These are phyloP conservation scores for Cytospora piceicola DNA, from an alignment of 2,329 filamentous ascomycete species.

Conservation along the genomic window DNA sequence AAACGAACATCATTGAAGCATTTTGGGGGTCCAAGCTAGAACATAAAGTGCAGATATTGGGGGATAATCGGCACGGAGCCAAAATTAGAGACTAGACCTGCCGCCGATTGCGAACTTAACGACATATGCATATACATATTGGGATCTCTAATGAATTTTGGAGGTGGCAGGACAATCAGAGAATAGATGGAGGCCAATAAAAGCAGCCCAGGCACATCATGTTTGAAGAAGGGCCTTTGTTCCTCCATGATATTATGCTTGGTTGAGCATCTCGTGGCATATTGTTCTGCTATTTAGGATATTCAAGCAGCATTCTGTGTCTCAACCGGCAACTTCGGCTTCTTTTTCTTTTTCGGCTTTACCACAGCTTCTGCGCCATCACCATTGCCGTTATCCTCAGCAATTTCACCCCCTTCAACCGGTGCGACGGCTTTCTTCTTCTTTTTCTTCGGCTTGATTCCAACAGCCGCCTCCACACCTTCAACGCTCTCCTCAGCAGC, in stretches of 20 bases:
- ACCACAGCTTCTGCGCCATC: constrained; percentile 23
- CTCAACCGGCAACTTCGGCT: constrained; percentile 32
- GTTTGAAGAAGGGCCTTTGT: background rate
- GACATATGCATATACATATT: background rate
- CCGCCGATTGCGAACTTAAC: background rate
- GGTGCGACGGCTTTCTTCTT: constrained; percentile 40
- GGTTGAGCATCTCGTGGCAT: background rate
- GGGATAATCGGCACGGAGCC: background rate
- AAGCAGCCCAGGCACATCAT: background rate
- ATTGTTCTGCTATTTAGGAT: constrained; percentile 9
- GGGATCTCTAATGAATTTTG: background rate
- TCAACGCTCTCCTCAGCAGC: constrained; percentile 30
- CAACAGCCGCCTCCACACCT: constrained; percentile 39
- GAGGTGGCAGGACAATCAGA: background rate
- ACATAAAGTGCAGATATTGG: background rate
- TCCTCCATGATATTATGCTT: background rate
- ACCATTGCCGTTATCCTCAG: constrained; percentile 4
- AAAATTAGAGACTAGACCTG: background rate
- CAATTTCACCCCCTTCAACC: constrained; percentile 24
- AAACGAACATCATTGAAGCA: no score
- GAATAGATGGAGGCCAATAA: background rate
- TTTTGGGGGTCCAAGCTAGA: background rate
- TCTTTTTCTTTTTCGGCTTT: constrained; percentile 40
- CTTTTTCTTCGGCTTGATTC: constrained; percentile 57
- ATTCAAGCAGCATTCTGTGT: constrained; percentile 30